phyloP scores from a whole-genome alignment of 352 stramenopile species.

The Phytopythium chamaehyphon region DNA sequence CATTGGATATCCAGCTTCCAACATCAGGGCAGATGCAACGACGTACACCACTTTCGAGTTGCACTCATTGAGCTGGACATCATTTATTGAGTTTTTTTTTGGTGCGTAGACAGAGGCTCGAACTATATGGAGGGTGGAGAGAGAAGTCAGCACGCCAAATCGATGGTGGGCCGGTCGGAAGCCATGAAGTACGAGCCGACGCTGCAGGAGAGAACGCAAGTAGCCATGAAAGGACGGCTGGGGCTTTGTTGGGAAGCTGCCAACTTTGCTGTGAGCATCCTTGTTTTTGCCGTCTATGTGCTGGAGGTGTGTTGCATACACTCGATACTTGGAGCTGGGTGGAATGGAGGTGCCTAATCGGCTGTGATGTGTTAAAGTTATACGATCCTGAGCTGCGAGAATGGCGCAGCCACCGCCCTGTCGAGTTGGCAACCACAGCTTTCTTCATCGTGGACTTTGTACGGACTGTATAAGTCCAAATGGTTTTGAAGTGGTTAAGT shows the following conservation, averaged over 20 bases:
- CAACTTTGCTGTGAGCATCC: constrained; percentile 55
- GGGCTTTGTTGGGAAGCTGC: constrained; percentile 49
- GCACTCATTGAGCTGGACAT: no score
- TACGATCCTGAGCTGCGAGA: constrained; percentile 28
- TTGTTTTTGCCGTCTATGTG: constrained; percentile 61
- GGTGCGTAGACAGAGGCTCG: no score
- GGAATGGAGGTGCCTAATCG: not conserved
- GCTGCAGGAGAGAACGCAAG: constrained; percentile 33
- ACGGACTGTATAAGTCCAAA: not conserved
- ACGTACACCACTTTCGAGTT: no score
- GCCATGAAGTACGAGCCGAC: constrained; percentile 44
- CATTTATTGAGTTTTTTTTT: no score
- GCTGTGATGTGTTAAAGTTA: constrained; percentile 22
- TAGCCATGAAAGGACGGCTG: constrained; percentile 22
- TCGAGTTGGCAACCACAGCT: constrained; percentile 43
- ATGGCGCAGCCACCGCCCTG: constrained; percentile 8
- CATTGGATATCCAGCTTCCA: no score
- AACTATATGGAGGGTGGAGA: no score
- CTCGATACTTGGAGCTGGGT: not conserved
- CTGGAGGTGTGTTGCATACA: constrained; percentile 29
- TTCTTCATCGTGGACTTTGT: constrained; percentile 72
- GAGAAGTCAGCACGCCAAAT: no score
- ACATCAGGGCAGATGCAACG: no score
- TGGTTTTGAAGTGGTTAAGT: not conserved
- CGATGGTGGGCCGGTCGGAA: constrained; percentile 16